A percentile compares a stretch with the other conserved stretches of the same genome.
These are phyloP conservation scores for Colletotrichum australisinense DNA, from an alignment of 2,329 filamentous ascomycete genomes.

Conservation along the genomic window DNA sequence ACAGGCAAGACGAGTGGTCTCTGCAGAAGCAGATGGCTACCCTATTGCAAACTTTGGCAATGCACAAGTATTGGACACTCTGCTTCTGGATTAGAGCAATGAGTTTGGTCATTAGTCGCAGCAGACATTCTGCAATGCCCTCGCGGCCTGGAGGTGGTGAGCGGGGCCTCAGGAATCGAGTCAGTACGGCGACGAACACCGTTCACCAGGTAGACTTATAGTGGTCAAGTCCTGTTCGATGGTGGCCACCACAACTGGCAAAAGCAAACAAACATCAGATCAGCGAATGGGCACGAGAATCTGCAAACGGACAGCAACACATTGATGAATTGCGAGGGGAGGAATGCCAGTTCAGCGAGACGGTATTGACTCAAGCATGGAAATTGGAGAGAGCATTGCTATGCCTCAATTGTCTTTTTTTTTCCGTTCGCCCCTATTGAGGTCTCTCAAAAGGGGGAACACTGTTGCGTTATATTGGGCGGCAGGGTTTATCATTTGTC, in stretches of 20 bases:
- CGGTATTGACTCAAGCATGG: slow-evolving; percentile 3
- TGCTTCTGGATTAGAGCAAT: slow-evolving; percentile 27
- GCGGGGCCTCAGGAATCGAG: slow-evolving; percentile 13
- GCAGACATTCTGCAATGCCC: neutral
- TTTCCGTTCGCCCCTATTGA: slow-evolving; percentile 1
- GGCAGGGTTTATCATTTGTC: slow-evolving; percentile 32
- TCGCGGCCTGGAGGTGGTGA: neutral
- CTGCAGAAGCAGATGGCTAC: neutral
- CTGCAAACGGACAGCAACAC: neutral
- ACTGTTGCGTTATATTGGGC: slow-evolving; percentile 25
- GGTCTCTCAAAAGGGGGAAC: neutral
- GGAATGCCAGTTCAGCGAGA: neutral
- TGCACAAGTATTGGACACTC: slow-evolving; percentile 26
- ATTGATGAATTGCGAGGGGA: neutral
- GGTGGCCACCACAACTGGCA: neutral
- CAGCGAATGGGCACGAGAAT: slow-evolving; percentile 2
- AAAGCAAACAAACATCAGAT: neutral
- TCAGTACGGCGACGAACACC: slow-evolving; percentile 8
- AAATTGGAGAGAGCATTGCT: slow-evolving; percentile 1
- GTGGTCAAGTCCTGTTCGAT: neutral
- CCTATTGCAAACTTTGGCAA: slow-evolving; percentile 5
- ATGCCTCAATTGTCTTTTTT: slow-evolving; percentile 20
- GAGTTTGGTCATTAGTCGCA: neutral
- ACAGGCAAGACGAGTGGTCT: neutral
- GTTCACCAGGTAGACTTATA: slow-evolving; percentile 9